These are phyloP conservation scores for Wickerhamiella lipophila DNA, from an alignment of 805 yeast genomes.

Conservation along the genomic window DNA sequence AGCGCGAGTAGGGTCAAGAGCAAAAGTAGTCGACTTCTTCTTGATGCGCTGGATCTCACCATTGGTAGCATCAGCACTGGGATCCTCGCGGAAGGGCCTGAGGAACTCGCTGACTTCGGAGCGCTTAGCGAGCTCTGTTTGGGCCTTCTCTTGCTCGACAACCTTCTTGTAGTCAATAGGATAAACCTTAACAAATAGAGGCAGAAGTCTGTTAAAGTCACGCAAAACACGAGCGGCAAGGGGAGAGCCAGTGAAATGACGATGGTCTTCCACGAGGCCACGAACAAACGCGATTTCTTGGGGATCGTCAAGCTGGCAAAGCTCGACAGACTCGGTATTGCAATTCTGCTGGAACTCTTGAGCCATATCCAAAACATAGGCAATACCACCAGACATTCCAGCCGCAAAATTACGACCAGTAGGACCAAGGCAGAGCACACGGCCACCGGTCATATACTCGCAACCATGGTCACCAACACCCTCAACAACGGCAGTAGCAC, in stretches of 20 bases:
- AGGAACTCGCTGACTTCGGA: constrained; percentile 50
- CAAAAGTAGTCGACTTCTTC: constrained; percentile 19
- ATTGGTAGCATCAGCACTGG: constrained; percentile 74
- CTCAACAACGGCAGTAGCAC: constrained; percentile 93
- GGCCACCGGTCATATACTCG: constrained; percentile 99
- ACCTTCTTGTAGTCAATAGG: constrained; percentile 88
- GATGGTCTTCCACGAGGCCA: constrained; percentile 87
- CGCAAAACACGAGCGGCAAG: constrained; percentile 70
- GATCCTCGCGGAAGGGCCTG: constrained; percentile 60
- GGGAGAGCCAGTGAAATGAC: constrained; percentile 86
- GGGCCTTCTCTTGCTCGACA: constrained; percentile 59
- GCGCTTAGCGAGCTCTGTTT: constrained; percentile 47
- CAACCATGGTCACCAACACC: constrained; percentile 98
- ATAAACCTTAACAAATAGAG: constrained; percentile 83
- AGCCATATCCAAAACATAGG: constrained; percentile 89
- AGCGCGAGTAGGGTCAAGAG: constrained; percentile 26
- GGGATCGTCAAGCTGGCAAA: constrained; percentile 67
- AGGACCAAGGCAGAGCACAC: constrained; percentile 82
- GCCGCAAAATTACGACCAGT: constrained; percentile 92
- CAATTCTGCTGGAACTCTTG: constrained; percentile 77
- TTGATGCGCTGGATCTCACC: constrained; percentile 57
- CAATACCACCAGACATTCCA: constrained; percentile 99
- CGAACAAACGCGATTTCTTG: constrained; percentile 87
- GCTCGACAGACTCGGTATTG: constrained; percentile 70
- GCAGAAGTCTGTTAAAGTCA: constrained; percentile 79